Base-by-base conservation (phyloP, 768 basidiomycete species). In the Xerocomellus intermedius region DNA sequence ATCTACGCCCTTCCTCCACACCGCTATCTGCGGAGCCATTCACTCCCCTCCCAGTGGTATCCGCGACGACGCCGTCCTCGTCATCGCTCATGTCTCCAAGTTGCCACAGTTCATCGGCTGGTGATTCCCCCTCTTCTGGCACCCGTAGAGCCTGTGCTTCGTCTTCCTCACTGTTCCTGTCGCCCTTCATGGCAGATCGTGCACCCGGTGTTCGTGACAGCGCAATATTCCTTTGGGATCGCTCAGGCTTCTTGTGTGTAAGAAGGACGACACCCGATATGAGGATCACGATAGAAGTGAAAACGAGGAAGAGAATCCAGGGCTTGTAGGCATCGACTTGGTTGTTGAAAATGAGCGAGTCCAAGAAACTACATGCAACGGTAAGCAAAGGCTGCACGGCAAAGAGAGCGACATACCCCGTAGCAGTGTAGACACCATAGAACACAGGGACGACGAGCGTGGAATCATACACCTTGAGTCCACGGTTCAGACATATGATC, bases 381-480 rank as follows among this genome's bases (percentile, higher is more conserved):
- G 50, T 66, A 16, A 63, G 42, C 53, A 49, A 10, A 48, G 36
- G 41, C 51, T 24, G 48, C 21, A 36, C 22, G 8, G 1, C 10
- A 26, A 33, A 28, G 21, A 17, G 49, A n/a, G n/a, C 3, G 36
- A 73, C 80, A 42, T 67, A 90, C 83, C 91, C 91, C 22, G 82
- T 79, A 3, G 88, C 89, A 0, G 92, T 94, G 66, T 94, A 95
- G 10, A 94, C 85, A 10, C 93, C 93, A 67, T 96, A 98, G 69
- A 98, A 97, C 14, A 95, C 87, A 0, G 96, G 95, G 0, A 97
- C 94, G 17, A 97, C 93, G 1, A 97, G 72, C 0, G 91, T 92
- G 17, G 89, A 91, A 64, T 94, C 94, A 62, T 95, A 95, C 9
- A 91, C 86, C 64, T 85, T 85, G n/a, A 96, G 77, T 7, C 89